phyloP scores from a whole-genome alignment of 177 flowering plant genomes.

The Telopea speciosissima region DNA sequence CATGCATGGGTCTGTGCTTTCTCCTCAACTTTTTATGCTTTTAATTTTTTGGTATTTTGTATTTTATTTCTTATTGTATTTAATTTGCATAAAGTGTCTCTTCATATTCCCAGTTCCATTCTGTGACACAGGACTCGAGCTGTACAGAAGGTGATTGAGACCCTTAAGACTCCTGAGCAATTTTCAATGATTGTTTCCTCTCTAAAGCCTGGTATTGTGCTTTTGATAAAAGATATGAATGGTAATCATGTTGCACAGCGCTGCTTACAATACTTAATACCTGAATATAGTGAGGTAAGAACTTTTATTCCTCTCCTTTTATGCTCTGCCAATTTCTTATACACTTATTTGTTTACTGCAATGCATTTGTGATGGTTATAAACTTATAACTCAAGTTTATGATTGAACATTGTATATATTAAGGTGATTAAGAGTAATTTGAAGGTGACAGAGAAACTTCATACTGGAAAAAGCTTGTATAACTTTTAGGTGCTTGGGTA shows the following conservation, averaged over 20 bases:
- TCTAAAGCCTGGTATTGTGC: slow-evolving; percentile 37
- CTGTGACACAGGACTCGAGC: slow-evolving; percentile 42
- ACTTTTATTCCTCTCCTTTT: background rate
- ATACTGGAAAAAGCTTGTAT: background rate
- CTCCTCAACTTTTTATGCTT: background rate
- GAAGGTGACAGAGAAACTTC: background rate
- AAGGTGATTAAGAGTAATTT: background rate
- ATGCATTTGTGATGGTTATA: background rate
- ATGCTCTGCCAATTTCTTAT: background rate
- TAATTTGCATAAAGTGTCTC: background rate
- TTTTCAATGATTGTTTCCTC: slow-evolving; percentile 32
- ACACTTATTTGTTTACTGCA: background rate
- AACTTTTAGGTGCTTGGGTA: background rate
- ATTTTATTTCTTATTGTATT: no score
- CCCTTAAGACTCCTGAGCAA: slow-evolving; percentile 39
- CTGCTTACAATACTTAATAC: slow-evolving; percentile 40
- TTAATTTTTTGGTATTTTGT: no score
- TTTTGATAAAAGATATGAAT: slow-evolving; percentile 39
- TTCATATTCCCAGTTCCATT: background rate
- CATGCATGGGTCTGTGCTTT: slow-evolving; percentile 34
- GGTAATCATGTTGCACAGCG: slow-evolving; percentile 56
- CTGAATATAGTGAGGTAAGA: slow-evolving; percentile 36
- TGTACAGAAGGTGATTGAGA: slow-evolving; percentile 50
- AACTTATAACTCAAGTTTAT: background rate
- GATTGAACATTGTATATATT: background rate